phyloP scores from a whole-genome alignment of 768 basidiomycete species.

The Piloderma croceum region DNA sequence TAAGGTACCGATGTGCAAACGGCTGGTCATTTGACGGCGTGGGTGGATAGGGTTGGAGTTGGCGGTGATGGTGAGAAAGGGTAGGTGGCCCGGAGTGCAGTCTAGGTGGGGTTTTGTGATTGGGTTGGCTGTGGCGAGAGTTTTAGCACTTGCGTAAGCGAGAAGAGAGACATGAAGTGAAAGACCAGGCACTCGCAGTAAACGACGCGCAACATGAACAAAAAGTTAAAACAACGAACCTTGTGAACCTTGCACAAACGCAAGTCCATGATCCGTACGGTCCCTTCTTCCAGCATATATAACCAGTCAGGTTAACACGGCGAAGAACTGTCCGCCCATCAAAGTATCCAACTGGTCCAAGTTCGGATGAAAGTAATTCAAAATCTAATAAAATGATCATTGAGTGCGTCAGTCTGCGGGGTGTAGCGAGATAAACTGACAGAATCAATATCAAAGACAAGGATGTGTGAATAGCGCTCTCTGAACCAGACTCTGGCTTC shows the following conservation, averaged over 20 bases:
- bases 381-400: slow-evolving; percentile 39
- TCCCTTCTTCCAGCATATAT: slow-evolving; percentile 57
- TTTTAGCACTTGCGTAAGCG: too few relatives aligned
- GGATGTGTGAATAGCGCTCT: slow-evolving; percentile 53
- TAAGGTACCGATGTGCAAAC: too few relatives aligned
- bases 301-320: slow-evolving; percentile 61
- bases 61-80: slow-evolving; percentile 16
- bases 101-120: too few relatives aligned
- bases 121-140: too few relatives aligned
- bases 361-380: slow-evolving; percentile 57
- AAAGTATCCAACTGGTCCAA: slow-evolving; percentile 49
- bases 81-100: too few relatives aligned
- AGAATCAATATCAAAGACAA: slow-evolving; percentile 46
- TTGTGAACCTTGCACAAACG: slow-evolving; percentile 75
- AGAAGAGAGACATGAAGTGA: too few relatives aligned
- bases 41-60: slow-evolving; percentile 2
- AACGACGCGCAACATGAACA: too few relatives aligned
- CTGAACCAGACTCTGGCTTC: slow-evolving; percentile 74
- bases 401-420: slow-evolving; percentile 1
- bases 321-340: slow-evolving; percentile 71
- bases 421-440: slow-evolving; percentile 26
- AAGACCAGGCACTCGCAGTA: too few relatives aligned
- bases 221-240: slow-evolving; percentile 15
- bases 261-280: slow-evolving; percentile 57
- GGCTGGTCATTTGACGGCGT: too few relatives aligned